A percentile compares a stretch with the other conserved stretches of the same genome.
These are phyloP conservation scores for Debaryomyces singareniensis DNA, from an alignment of 1,139 yeast genomes.

Conservation along the genomic window DNA sequence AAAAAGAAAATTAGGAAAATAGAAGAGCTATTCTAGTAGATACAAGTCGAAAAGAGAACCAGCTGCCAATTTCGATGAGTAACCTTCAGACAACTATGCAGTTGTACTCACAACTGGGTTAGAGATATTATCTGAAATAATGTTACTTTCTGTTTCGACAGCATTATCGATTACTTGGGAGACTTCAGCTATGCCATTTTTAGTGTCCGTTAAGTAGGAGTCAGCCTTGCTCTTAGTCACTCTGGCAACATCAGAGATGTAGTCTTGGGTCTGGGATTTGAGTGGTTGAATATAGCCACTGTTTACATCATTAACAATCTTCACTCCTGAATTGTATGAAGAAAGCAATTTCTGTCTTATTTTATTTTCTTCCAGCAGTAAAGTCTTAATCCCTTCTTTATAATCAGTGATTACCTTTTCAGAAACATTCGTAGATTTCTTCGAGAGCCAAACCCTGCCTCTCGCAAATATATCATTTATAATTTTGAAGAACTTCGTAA, in stretches of 20 bases:
- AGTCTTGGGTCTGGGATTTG: constrained; percentile 34
- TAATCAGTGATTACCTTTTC: constrained; percentile 28
- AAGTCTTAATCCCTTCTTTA: constrained; percentile 20
- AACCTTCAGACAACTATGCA: too few species aligned
- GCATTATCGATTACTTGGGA: neutral
- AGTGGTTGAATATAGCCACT: constrained; percentile 35
- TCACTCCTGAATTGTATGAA: constrained; percentile 28
- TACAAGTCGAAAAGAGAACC: too few species aligned
- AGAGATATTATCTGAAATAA: neutral
- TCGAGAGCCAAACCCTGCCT: constrained; percentile 18
- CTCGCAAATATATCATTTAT: constrained; percentile 24
- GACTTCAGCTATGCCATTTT: constrained; percentile 12
- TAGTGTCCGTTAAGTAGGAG: constrained; percentile 26
- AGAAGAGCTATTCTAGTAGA: too few species aligned
- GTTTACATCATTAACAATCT: constrained; percentile 29
- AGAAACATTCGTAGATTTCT: constrained; percentile 26
- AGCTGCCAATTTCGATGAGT: too few species aligned
- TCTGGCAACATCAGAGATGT: constrained; percentile 27
- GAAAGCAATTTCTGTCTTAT: constrained; percentile 28
- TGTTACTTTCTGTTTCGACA: neutral
- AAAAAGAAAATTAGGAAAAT: too few species aligned
- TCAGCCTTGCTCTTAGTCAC: constrained; percentile 34
- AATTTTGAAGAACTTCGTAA: constrained; percentile 26
- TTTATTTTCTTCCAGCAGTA: constrained; percentile 10
- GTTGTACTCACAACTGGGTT: constrained; percentile 1